Evolutionary conservation across 1,284 basidiomycete species (phyloP), one percentile per base, ranked within the genome.

Genomic region (Cronartium quercuum): DNA sequence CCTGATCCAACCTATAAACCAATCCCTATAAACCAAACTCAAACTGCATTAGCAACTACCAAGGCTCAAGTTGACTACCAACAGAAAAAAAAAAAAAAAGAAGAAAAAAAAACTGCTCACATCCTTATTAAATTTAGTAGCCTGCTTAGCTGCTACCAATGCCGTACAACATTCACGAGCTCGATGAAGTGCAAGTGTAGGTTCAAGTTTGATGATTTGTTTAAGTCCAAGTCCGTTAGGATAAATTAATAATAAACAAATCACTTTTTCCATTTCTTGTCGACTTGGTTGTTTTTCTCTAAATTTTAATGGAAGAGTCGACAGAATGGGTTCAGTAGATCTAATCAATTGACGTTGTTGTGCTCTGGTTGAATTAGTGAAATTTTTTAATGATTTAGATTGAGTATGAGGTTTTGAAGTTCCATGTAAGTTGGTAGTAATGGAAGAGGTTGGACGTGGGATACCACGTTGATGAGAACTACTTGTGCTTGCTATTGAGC

Each of bases 191-290:
- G 61, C 37, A 1, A 73, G 40, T 1, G 41, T 57, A 51, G 69
- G 62, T 15, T 73, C 62, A 5, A 64, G 34, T 9, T 65, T 65
- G 47, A 65, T 44, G 21, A 65, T 65, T 10, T 65, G 34, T 65
- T 73, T 65, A 38, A 73, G 35, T 18, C 47, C 35, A 1, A 73
- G 35, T 6, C 69, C 69, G 34, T 57, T 57, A n/a, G 44, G 69
- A 51, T 73, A 40, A 10, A 65, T 40, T 40, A 55, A 64, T 13
- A 73, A 51, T 24, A 57, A n/a, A n/a, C 15, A 35, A 47, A 73
- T 64, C 5, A 73, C 69, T 3, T 44, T 38, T 38, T 73, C 69
- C 69, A 73, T 73, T 37, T 73, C 69, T 3, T 37, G 29, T 66
- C 62, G 29, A 55, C 63, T 60, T 15, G 69, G 61, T 42, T 65